Conservation (phyloP, 768 basidiomycete genomes). For the Pleurotus sapidus region DNA sequence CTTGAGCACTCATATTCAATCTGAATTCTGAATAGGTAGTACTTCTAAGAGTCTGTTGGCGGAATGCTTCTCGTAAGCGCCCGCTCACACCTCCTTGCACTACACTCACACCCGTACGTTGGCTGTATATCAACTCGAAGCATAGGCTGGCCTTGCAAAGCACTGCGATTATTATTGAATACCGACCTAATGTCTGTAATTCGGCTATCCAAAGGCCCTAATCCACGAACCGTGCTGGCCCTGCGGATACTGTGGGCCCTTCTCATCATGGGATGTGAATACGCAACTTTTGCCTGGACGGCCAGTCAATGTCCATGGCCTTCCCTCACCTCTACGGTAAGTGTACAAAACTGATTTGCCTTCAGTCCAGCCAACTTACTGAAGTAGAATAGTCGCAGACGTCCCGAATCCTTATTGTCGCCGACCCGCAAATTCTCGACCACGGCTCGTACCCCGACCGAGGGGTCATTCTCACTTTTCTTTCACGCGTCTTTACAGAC, state of each 20-base stretch:
- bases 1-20: too few relatives aligned
- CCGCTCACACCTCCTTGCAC: background rate
- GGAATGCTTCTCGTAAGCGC: background rate
- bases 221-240: slow-evolving; percentile 33
- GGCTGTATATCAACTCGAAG: background rate
- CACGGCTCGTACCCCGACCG: slow-evolving; percentile 69
- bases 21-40: too few relatives aligned
- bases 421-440: slow-evolving; percentile 88
- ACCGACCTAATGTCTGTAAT: background rate
- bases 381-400: slow-evolving; percentile 11
- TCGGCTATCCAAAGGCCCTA: slow-evolving; percentile 1
- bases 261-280: slow-evolving; percentile 69
- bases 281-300: slow-evolving; percentile 49
- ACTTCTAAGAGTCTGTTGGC: too few relatives aligned
- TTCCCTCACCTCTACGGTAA: slow-evolving; percentile 19
- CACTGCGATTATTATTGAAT: background rate
- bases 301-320: slow-evolving; percentile 61
- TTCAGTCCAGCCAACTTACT: slow-evolving; percentile 3
- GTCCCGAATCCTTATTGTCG: slow-evolving; percentile 70
- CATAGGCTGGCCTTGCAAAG: background rate
- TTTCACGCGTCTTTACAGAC: slow-evolving; percentile 71
- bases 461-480: slow-evolving; percentile 45
- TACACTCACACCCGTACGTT: background rate
- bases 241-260: slow-evolving; percentile 62
- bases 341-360: background rate